These are phyloP conservation scores for Pouteria campechiana DNA, from an alignment of 179 eudicot genomes.

Conservation along the genomic window DNA sequence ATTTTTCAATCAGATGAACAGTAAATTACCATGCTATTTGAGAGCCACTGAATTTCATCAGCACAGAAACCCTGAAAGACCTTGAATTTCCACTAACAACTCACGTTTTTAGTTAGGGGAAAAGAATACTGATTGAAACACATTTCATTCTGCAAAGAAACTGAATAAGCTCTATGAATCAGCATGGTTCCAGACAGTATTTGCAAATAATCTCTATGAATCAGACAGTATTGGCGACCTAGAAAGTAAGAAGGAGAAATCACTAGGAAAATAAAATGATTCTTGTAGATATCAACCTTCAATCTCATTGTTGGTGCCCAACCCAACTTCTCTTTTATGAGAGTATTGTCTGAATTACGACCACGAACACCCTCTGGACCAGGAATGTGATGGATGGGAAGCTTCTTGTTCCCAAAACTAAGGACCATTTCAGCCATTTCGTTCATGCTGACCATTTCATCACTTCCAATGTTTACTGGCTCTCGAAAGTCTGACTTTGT, in stretches of 20 bases:
- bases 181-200: no score
- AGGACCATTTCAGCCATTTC: constrained; percentile 95
- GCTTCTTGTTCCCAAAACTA: constrained; percentile 71
- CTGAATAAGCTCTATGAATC: neutral
- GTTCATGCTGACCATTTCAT: constrained; percentile 98
- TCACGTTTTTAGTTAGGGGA: neutral
- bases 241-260: neutral
- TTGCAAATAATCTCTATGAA: no score
- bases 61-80: no score
- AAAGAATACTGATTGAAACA: no score
- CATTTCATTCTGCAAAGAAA: neutral
- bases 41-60: no score
- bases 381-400: constrained; percentile 90
- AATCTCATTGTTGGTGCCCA: constrained; percentile 85
- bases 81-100: no score
- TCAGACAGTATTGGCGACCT: no score
- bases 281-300: constrained; percentile 31
- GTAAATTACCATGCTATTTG: no score
- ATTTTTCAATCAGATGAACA: no score
- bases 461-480: constrained; percentile 94
- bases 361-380: constrained; percentile 99
- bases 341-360: constrained; percentile 91
- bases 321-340: constrained; percentile 88
- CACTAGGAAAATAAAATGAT: neutral
- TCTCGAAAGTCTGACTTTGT: constrained; percentile 88